Conservation (phyloP, 1,284 basidiomycete species). For the Mycosarcoma mackinlayi region DNA sequence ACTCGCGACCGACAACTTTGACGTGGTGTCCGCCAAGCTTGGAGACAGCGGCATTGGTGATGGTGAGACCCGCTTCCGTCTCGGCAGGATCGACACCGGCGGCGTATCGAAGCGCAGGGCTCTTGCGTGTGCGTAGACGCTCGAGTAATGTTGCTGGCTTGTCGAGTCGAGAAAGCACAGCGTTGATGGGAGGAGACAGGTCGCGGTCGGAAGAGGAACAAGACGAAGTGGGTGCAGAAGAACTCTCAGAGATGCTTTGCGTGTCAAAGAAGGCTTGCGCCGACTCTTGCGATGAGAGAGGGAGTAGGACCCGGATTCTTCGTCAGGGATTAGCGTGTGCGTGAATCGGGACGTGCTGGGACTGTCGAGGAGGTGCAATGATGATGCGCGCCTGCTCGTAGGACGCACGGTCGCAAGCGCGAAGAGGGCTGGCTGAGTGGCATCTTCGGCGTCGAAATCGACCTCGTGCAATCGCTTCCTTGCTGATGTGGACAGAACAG, state of each 20-base stretch:
- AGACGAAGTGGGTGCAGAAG: constrained; percentile 28
- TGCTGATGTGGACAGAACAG: constrained; percentile 17
- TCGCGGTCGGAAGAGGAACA: constrained; percentile 39
- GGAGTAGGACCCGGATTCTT: constrained; percentile 45
- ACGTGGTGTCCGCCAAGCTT: constrained; percentile 42
- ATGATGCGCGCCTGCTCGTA: constrained; percentile 5
- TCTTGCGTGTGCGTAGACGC: constrained; percentile 68
- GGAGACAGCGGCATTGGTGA: constrained; percentile 22
- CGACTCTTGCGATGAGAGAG: constrained; percentile 49
- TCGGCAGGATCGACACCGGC: constrained; percentile 45
- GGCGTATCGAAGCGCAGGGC: constrained; percentile 64
- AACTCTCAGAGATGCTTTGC: constrained; percentile 36
- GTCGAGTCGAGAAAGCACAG: constrained; percentile 16
- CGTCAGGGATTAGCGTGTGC: constrained; percentile 21
- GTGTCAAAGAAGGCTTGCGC: constrained; percentile 48
- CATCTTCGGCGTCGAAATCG: constrained; percentile 24
- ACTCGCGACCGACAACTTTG: constrained; percentile 65
- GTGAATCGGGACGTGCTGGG: constrained; percentile 29
- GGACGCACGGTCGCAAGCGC: constrained; percentile 22
- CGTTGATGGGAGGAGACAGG: constrained; percentile 24
- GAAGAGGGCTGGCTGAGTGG: constrained; percentile 26
- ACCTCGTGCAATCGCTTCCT: constrained; percentile 37
- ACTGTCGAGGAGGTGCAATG: constrained; percentile 21
- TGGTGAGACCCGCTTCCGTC: constrained; percentile 44
- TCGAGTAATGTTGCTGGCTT: constrained; percentile 41